phyloP scores from a whole-genome alignment of 345 rosid species.

The Ceriops zippeliana region DNA sequence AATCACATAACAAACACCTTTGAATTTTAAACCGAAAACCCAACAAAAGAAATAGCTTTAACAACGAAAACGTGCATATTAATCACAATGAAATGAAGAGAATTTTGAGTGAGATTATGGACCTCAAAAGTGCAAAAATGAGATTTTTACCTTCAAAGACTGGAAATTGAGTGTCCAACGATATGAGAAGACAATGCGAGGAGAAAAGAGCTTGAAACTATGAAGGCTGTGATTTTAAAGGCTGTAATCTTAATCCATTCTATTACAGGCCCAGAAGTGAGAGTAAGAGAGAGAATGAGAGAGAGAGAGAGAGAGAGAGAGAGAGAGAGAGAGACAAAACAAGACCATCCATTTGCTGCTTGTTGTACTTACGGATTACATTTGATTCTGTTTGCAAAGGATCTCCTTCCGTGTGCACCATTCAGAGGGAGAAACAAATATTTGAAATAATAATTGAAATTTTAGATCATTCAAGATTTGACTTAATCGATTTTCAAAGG shows the following conservation, averaged over 20 bases:
- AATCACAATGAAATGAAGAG: neutral
- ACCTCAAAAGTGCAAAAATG: neutral
- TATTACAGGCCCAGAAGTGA: conserved; percentile 4
- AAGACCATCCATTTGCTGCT: neutral
- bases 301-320: no score
- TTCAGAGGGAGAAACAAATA: no score
- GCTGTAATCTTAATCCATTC: neutral
- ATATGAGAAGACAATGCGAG: neutral
- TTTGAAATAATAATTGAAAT: no score
- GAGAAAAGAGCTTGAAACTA: neutral
- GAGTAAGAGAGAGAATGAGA: neutral
- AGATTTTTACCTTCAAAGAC: conserved; percentile 18
- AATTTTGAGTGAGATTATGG: neutral
- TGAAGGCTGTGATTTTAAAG: neutral
- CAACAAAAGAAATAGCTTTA: neutral
- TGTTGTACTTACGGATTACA: no score
- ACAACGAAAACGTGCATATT: neutral
- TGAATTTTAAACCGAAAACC: conserved; percentile 5
- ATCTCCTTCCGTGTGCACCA: no score
- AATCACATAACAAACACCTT: conserved; percentile 1
- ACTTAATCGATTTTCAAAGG: no score
- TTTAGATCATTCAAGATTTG: no score
- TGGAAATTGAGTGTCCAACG: neutral
- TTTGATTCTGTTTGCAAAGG: no score
- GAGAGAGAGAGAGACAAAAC: neutral